Base-by-base conservation (phyloP, 306 rosid genomes). In the Citrullus colocynthis region DNA sequence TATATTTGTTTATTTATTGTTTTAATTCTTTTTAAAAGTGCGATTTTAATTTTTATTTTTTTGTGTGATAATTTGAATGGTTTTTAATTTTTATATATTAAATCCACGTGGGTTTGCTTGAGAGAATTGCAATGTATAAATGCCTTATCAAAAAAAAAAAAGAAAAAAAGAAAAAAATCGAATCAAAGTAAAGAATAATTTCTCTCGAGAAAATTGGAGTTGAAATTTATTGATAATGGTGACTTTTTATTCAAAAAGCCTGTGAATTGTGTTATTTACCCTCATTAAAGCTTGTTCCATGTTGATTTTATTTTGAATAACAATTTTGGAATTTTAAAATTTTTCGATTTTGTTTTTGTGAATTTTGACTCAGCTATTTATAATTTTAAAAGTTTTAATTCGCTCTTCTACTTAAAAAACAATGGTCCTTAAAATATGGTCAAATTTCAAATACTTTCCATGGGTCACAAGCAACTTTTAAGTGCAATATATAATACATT, bases 61-160 rank as follows among this genome's bases (percentile, higher is more conserved):
- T 2, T 32, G 36, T 4, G 49, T 65, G 48, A 37, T 65, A 18
- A 65, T 65, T 65, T 65, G 7, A 37, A 41, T 9, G 15, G 1
- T 4, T 34, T 65, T 17, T 36, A 24, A 24, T 32, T 32, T 32
- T 37, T 66, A 18, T 6, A 37, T 18, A 34, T 41, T 67, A 42
- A 69, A 20, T 69, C 75, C 75, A 44, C 56, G 56, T 69, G 39
- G 75, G 75, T 13, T 44, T 69, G 75, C 75, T 69, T 69, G 56
- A 42, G 37, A 12, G 5, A 42, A 44, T 69, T 44, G 75, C 34
- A 69, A 69, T 69, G 75, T 9, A 69, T 69, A 37, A 20, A 69
- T 44, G 56, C 56, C 20, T 69, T n/a, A 12, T 45, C n/a, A 21
- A 17, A 48, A 48, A 45, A 48, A 48, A 12, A 12, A 3, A 11